phyloP scores from a whole-genome alignment of 139 green algal genomes.

The Chloropicon primus region DNA sequence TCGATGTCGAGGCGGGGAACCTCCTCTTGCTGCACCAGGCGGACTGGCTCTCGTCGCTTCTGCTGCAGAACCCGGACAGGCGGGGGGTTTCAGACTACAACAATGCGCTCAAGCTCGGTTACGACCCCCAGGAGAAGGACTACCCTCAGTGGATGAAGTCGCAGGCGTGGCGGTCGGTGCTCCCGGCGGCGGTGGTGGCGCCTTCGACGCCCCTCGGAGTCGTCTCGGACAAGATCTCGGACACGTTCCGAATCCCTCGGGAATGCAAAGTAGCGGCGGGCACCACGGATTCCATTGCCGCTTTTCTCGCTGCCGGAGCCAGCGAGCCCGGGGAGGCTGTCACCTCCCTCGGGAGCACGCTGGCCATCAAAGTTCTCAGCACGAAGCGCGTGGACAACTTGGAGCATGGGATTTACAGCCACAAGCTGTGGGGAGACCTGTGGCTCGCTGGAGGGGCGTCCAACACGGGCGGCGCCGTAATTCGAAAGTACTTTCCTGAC shows the following conservation, averaged over 20 bases:
- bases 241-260: neutral
- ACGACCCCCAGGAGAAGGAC: slow-evolving; percentile 31
- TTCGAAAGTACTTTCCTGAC: slow-evolving; percentile 18
- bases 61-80: slow-evolving; percentile 32
- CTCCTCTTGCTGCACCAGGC: slow-evolving; percentile 59
- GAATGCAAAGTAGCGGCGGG: slow-evolving; percentile 41
- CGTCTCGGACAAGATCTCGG: neutral
- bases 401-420: slow-evolving; percentile 77
- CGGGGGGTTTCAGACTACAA: slow-evolving; percentile 67
- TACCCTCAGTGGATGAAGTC: slow-evolving; percentile 66
- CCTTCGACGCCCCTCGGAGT: neutral
- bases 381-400: slow-evolving; percentile 61
- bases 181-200: neutral
- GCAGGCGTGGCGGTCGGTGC: slow-evolving; percentile 25
- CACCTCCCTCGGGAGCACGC: slow-evolving; percentile 56
- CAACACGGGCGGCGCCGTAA: slow-evolving; percentile 77
- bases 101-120: slow-evolving; percentile 81
- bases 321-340: slow-evolving; percentile 3
- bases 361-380: slow-evolving; percentile 89
- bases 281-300: slow-evolving; percentile 84
- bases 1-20: slow-evolving; percentile 12
- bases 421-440: slow-evolving; percentile 20
- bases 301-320: slow-evolving; percentile 73
- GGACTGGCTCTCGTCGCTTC: slow-evolving; percentile 53
- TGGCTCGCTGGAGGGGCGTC: slow-evolving; percentile 87